A percentile compares a stretch with the other conserved stretches of the same genome.
Evolutionary conservation across 2,329 filamentous ascomycete species (phyloP).

Genomic region (Bertia moriformis): DNA sequence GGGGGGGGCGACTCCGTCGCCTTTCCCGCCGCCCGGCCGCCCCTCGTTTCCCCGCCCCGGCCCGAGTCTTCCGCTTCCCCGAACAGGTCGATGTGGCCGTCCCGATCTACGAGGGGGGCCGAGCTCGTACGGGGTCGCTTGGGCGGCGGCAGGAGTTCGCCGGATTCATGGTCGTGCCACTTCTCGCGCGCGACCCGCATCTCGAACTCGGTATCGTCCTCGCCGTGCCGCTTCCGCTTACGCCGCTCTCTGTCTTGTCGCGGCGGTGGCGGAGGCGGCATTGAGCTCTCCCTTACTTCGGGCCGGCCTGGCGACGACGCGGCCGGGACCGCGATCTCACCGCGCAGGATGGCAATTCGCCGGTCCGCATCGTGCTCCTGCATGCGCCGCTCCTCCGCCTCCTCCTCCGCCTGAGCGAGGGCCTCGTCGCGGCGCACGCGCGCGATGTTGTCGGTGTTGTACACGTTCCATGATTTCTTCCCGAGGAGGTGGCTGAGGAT

Average conservation of each 20-base stretch:
- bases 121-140: constrained; percentile 20
- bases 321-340: constrained; percentile 25
- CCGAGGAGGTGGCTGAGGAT: constrained; percentile 59
- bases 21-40: constrained; percentile 43
- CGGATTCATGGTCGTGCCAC: constrained; percentile 6
- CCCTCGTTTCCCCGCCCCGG: constrained; percentile 15
- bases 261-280: constrained; percentile 25
- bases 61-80: constrained; percentile 46
- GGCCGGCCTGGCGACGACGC: constrained; percentile 3
- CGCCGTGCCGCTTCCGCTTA: constrained; percentile 49
- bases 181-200: constrained; percentile 58
- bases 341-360: constrained; percentile 66
- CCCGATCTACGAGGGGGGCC: constrained; percentile 52
- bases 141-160: too few species aligned
- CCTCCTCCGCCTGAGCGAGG: constrained; percentile 58
- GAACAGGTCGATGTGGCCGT: constrained; percentile 74
- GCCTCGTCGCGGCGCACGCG: constrained; percentile 85
- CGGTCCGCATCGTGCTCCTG: constrained; percentile 70
- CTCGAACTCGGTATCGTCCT: constrained; percentile 84
- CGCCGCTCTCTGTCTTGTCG: constrained; percentile 11
- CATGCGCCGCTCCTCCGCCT: constrained; percentile 69
- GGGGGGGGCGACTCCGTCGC: constrained; percentile 58
- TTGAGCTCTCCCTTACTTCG: too few species aligned
- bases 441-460: constrained; percentile 80
- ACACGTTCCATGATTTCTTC: constrained; percentile 98